phyloP scores from a whole-genome alignment of 23 red algal species.

The Pyropia haitanensis region DNA sequence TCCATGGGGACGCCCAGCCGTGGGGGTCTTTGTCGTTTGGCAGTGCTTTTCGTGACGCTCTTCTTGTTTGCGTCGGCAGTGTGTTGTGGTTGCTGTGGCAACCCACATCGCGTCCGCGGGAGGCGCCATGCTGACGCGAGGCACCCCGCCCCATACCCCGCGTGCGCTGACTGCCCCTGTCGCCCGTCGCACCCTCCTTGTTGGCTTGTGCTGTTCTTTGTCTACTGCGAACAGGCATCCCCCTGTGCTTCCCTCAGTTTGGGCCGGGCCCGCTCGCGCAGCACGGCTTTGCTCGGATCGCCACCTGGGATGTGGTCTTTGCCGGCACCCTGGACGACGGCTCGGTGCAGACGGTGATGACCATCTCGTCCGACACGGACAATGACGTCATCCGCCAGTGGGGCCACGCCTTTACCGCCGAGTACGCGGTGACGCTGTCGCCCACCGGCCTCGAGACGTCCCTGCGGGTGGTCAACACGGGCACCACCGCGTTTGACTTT shows the following conservation, averaged over 20 bases:
- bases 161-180: not conserved
- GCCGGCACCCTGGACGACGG: conserved; percentile 39
- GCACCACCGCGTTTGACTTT: conserved; percentile 59
- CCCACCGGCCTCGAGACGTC: conserved; percentile 57
- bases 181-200: not conserved
- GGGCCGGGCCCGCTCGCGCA: conserved; percentile 71
- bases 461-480: conserved; percentile 71
- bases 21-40: too few species aligned
- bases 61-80: too few species aligned
- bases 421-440: conserved; percentile 79
- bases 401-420: conserved; percentile 57
- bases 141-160: too few species aligned
- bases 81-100: too few species aligned
- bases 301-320: conserved; percentile 60
- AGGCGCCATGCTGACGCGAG: too few species aligned
- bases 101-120: too few species aligned
- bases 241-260: conserved; percentile 99
- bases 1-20: too few species aligned
- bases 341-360: conserved; percentile 40
- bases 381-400: conserved; percentile 21
- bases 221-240: conserved; percentile 26
- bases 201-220: not conserved
- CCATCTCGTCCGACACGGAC: conserved; percentile 30
- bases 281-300: conserved; percentile 91
- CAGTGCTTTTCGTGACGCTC: too few species aligned